These are phyloP conservation scores for Nannizzia gypsea DNA, from an alignment of 2,329 filamentous ascomycete species.

Conservation along the genomic window DNA sequence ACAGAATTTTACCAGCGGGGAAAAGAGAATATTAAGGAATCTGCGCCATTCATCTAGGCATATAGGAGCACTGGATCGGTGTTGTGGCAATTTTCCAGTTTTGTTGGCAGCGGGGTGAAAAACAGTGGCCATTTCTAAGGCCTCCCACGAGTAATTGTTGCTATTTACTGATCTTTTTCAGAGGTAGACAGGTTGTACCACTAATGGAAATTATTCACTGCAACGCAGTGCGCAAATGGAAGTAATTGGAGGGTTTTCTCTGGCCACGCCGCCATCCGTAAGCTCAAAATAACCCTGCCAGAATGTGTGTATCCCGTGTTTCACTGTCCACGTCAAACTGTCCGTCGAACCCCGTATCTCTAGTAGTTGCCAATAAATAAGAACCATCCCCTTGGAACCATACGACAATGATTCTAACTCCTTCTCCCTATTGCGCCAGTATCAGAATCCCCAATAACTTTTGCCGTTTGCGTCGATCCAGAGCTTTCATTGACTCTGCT, in stretches of 20 bases:
- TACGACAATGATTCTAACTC: background rate
- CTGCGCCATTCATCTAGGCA: background rate
- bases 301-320: too few species aligned
- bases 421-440: background rate
- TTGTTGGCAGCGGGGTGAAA: background rate
- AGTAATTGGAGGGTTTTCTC: too few species aligned
- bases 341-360: background rate
- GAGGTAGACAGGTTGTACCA: background rate
- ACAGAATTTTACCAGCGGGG: conserved; percentile 19
- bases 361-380: background rate
- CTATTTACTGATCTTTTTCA: background rate
- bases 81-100: background rate
- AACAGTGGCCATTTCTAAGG: background rate
- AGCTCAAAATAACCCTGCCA: too few species aligned
- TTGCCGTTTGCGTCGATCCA: background rate
- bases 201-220: background rate
- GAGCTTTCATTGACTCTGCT: background rate
- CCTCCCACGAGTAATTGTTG: background rate
- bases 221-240: background rate
- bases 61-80: background rate
- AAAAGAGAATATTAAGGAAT: conserved; percentile 6
- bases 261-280: too few species aligned
- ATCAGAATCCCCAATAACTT: background rate
- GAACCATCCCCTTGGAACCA: background rate
- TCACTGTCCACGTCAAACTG: too few species aligned